Evolutionary conservation across 768 basidiomycete genomes (phyloP).

Genomic region (Suillus luteus): DNA sequence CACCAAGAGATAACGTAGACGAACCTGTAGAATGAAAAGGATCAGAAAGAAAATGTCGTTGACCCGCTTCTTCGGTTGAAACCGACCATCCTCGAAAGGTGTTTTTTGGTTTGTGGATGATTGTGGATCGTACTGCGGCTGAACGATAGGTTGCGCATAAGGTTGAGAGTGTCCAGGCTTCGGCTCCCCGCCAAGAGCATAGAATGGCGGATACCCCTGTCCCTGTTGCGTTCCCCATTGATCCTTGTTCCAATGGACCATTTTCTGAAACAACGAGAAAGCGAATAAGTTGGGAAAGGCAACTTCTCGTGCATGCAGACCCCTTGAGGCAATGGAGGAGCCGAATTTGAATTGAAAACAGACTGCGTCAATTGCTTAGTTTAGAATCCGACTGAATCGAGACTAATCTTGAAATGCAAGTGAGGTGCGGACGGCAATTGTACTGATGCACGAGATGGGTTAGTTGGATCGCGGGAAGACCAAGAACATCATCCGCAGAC

Average conservation of each 20-base stretch:
- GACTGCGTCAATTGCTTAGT: background rate
- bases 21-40: conserved; percentile 70
- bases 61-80: conserved; percentile 65
- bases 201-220: conserved; percentile 15
- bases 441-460: background rate
- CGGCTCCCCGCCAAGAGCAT: conserved; percentile 11
- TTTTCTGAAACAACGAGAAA: conserved; percentile 1
- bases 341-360: conserved; percentile 11
- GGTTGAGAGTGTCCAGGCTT: conserved; percentile 29
- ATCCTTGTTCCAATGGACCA: conserved; percentile 23
- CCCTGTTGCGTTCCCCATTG: conserved; percentile 23
- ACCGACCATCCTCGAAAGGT: conserved; percentile 62
- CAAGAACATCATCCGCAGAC: background rate
- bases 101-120: conserved; percentile 43
- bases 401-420: background rate
- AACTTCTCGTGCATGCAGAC: background rate
- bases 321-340: conserved; percentile 6
- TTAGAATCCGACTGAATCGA: background rate
- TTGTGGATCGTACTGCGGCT: conserved; percentile 26
- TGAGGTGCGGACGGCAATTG: background rate
- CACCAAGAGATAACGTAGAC: conserved; percentile 9
- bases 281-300: background rate
- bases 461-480: background rate
- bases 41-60: conserved; percentile 75
- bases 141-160: conserved; percentile 26